Evolutionary conservation across 805 yeast genomes (phyloP).

Genomic region (Ogataea philodendri): DNA sequence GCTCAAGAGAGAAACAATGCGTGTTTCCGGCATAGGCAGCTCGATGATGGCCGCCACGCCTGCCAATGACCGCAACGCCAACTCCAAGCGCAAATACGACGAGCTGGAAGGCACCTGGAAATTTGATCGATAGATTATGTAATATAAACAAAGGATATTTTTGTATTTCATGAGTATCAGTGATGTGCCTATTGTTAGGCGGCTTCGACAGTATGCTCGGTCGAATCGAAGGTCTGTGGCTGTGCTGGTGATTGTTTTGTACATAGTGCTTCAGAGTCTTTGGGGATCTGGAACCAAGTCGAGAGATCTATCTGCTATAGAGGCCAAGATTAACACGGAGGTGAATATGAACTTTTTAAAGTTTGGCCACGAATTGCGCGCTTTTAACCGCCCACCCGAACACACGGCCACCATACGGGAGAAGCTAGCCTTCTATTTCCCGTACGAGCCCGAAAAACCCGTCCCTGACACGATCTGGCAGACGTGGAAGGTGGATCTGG

Average conservation of each 20-base stretch:
- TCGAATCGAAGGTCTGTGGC: conserved; percentile 11
- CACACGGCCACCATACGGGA: conserved; percentile 39
- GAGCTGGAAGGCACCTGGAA: conserved; percentile 38
- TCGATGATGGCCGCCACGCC: conserved; percentile 10
- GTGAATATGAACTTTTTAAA: conserved; percentile 18
- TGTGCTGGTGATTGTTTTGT: conserved; percentile 11
- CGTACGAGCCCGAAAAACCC: conserved; percentile 62
- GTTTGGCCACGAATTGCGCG: conserved; percentile 13
- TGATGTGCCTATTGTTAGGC: conserved; percentile 2
- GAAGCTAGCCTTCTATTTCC: conserved; percentile 68
- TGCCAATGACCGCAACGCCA: conserved; percentile 11
- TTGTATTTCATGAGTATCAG: conserved; percentile 3
- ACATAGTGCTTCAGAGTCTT: conserved; percentile 8
- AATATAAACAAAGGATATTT: conserved; percentile 2
- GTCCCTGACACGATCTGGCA: conserved; percentile 90
- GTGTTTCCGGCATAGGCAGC: conserved; percentile 54
- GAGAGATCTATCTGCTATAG: not conserved
- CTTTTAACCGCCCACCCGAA: conserved; percentile 18
- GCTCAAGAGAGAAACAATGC: conserved; percentile 85
- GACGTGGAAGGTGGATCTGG: conserved; percentile 77
- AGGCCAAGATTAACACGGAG: conserved; percentile 11
- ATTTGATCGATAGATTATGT: conserved; percentile 10
- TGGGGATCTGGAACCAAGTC: conserved; percentile 1
- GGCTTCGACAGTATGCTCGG: conserved; percentile 2
- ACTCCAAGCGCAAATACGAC: conserved; percentile 32